phyloP scores from a whole-genome alignment of 192 early-diverging fungal species.

The Entomortierella beljakovae region DNA sequence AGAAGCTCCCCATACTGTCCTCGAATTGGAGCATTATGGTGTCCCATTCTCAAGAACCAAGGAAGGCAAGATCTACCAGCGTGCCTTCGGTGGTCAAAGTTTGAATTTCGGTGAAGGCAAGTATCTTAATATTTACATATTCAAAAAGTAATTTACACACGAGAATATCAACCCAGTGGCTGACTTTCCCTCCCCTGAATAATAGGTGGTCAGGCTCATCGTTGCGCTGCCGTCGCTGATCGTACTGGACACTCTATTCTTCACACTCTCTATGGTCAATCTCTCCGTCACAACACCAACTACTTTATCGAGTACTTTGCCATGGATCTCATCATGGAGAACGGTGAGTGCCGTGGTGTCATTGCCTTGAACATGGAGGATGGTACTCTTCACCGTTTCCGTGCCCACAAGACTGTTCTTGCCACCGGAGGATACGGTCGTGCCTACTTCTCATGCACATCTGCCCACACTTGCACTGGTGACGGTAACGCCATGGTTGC shows the following conservation, averaged over 20 bases:
- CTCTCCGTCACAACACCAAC: slow-evolving; percentile 93
- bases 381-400: slow-evolving; percentile 97
- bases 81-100: slow-evolving; percentile 98
- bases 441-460: slow-evolving; percentile 98
- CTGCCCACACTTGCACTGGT: slow-evolving; percentile 98
- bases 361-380: slow-evolving; percentile 98
- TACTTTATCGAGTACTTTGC: slow-evolving; percentile 99
- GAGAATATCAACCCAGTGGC: too few relatives aligned
- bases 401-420: slow-evolving; percentile 96
- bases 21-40: slow-evolving; percentile 98
- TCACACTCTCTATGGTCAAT: slow-evolving; percentile 98
- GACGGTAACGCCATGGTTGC: slow-evolving; percentile 99
- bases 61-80: slow-evolving; percentile 98
- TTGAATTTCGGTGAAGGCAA: slow-evolving; percentile 94
- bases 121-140: background rate
- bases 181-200: background rate
- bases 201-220: slow-evolving; percentile 93
- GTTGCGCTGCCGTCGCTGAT: slow-evolving; percentile 98
- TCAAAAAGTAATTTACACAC: background rate
- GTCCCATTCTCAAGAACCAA: slow-evolving; percentile 98
- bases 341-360: slow-evolving; percentile 96
- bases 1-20: slow-evolving; percentile 94
- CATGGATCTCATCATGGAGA: slow-evolving; percentile 98
- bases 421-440: slow-evolving; percentile 99
- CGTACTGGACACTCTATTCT: slow-evolving; percentile 98